Conservation (phyloP, 768 basidiomycete species). For the Roridomyces roridus region DNA sequence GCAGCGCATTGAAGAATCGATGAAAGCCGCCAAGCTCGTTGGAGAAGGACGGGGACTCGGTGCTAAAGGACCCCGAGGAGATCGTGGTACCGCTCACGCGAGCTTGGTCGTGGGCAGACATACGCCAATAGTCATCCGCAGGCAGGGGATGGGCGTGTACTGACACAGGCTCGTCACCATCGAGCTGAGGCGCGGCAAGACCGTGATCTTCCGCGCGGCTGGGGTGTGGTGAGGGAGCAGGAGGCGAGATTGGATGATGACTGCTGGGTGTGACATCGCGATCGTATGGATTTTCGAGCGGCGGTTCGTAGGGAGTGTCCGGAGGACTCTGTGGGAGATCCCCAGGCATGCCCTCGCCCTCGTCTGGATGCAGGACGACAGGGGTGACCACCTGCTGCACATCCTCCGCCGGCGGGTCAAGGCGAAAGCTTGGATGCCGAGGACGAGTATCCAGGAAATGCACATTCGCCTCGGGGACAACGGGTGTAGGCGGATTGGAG, state of each 20-base stretch:
- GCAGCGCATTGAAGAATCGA: conserved; percentile 22
- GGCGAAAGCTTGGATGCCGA: conserved; percentile 13
- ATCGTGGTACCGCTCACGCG: conserved; percentile 16
- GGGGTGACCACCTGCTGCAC: conserved; percentile 1
- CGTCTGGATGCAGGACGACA: background rate
- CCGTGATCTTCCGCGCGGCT: conserved; percentile 18
- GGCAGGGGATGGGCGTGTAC: conserved; percentile 21
- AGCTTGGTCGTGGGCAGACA: conserved; percentile 16
- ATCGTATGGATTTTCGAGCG: conserved; percentile 18
- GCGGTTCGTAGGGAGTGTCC: too few species aligned
- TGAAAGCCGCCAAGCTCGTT: conserved; percentile 16
- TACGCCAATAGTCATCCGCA: conserved; percentile 26
- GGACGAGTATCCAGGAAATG: background rate
- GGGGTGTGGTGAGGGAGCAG: conserved; percentile 6
- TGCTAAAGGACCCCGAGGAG: conserved; percentile 7
- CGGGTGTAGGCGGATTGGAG: conserved; percentile 20
- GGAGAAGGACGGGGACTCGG: conserved; percentile 23
- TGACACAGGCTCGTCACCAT: conserved; percentile 20
- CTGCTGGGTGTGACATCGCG: background rate
- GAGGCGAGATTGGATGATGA: background rate
- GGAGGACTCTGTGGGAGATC: too few species aligned
- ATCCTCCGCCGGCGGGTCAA: conserved; percentile 17
- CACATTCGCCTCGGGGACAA: background rate
- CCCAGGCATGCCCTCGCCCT: conserved; percentile 4
- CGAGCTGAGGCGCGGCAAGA: background rate